Percentiles rank a stretch among this genome's conserved stretches.
Evolutionary conservation across 495 filamentous ascomycete species (phyloP).

Genomic region (Echria macrotheca): DNA sequence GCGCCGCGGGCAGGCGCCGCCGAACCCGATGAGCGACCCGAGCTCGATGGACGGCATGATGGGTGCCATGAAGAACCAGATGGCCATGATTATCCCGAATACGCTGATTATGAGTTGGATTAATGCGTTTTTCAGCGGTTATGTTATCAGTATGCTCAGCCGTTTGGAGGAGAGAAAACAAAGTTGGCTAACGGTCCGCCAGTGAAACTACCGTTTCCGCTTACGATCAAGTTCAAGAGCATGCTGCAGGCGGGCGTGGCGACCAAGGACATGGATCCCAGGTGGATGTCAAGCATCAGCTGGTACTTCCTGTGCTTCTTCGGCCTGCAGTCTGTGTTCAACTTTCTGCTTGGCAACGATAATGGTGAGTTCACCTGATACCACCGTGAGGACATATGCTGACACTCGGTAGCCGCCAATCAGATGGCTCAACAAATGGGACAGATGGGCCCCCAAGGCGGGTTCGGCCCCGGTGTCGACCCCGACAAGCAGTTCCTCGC

Average conservation of each 20-base stretch:
- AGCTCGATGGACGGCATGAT: slow-evolving; percentile 99
- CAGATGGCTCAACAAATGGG: slow-evolving; percentile 95
- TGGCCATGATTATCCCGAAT: slow-evolving; percentile 99
- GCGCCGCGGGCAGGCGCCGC: slow-evolving; percentile 73
- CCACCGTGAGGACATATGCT: slow-evolving; percentile 1
- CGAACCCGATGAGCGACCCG: slow-evolving; percentile 96
- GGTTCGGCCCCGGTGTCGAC: slow-evolving; percentile 87
- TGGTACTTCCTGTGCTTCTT: slow-evolving; percentile 99
- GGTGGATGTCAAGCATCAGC: slow-evolving; percentile 96
- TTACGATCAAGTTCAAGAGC: slow-evolving; percentile 97
- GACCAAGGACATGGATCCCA: slow-evolving; percentile 90
- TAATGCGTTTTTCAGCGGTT: slow-evolving; percentile 96
- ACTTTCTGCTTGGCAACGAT: slow-evolving; percentile 90
- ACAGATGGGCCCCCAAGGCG: slow-evolving; percentile 61
- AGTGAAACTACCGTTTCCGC: slow-evolving; percentile 98
- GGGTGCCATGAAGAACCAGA: slow-evolving; percentile 99
- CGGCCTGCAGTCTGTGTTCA: slow-evolving; percentile 95
- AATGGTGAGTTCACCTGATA: slow-evolving; percentile 59
- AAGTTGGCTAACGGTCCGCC: no score
- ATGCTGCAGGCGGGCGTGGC: slow-evolving; percentile 97
- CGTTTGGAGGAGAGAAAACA: no score
- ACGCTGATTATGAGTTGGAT: slow-evolving; percentile 99
- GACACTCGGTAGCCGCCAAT: slow-evolving; percentile 63
- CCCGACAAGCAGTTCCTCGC: slow-evolving; percentile 86
- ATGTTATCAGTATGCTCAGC: slow-evolving; percentile 85